Conservation (phyloP, 306 rosid species). For the Spatholobus suberectus region DNA sequence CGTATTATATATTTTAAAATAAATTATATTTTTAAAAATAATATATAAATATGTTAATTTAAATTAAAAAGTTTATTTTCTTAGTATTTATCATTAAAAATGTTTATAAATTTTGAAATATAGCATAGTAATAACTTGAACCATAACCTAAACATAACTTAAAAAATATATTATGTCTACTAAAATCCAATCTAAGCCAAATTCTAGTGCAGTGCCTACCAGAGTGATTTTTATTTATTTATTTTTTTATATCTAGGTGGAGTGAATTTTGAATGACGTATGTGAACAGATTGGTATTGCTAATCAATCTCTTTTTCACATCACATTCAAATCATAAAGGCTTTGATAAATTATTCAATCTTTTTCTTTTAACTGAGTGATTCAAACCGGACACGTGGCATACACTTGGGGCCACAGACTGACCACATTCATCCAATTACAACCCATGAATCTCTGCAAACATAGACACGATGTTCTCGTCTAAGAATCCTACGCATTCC, state of each 20-base stretch:
- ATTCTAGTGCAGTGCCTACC: not conserved
- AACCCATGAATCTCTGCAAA: not conserved
- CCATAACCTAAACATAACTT: too few species aligned
- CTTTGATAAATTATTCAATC: constrained; percentile 5
- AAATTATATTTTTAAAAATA: too few species aligned
- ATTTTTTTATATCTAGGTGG: too few species aligned
- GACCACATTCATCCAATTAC: too few species aligned
- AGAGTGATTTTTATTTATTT: too few species aligned
- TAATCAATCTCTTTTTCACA: not conserved
- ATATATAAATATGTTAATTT: too few species aligned
- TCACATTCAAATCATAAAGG: constrained; percentile 21
- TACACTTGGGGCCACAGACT: constrained; percentile 22
- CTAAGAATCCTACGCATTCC: not conserved
- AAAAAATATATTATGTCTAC: too few species aligned
- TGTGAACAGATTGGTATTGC: not conserved
- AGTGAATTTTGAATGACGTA: constrained; percentile 1
- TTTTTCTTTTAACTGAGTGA: constrained; percentile 3
- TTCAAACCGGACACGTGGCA: constrained; percentile 34
- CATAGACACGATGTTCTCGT: not conserved
- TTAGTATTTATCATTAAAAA: too few species aligned
- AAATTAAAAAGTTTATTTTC: too few species aligned
- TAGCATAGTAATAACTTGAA: too few species aligned
- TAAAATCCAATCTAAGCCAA: not conserved
- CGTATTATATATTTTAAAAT: too few species aligned
- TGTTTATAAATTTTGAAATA: too few species aligned